Evolutionary conservation across 2,329 filamentous ascomycete genomes (phyloP).

Genomic region (Ascocoryne sarcoides): DNA sequence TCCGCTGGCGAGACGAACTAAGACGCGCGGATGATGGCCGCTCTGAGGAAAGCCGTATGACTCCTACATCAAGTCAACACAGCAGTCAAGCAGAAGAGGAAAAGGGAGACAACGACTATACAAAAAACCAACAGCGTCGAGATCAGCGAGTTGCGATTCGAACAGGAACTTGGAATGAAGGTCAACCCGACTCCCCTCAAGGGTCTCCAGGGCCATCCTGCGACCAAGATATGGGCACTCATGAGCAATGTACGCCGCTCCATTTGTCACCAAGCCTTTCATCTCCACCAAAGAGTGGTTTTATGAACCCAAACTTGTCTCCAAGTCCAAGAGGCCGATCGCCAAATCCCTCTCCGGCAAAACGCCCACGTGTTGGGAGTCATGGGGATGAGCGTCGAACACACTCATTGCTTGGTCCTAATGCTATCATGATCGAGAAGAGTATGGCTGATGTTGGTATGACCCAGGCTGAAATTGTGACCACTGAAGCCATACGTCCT

Average conservation of each 20-base stretch:
- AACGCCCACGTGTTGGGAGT: conserved; percentile 21
- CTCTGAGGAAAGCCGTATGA: conserved; percentile 40
- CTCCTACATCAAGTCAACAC: conserved; percentile 19
- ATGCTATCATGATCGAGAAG: conserved; percentile 13
- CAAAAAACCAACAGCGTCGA: conserved; percentile 25
- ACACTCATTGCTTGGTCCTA: conserved; percentile 23
- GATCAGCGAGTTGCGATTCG: conserved; percentile 48
- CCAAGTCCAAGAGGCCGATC: conserved; percentile 6
- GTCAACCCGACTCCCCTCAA: conserved; percentile 49
- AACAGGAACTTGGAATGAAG: conserved; percentile 53
- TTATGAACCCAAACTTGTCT: background rate
- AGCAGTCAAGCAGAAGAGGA: conserved; percentile 21
- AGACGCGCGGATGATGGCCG: conserved; percentile 46
- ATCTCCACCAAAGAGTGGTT: background rate
- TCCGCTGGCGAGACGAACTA: conserved; percentile 70
- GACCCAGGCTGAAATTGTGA: conserved; percentile 4
- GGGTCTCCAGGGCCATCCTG: conserved; percentile 16
- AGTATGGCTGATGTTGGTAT: conserved; percentile 15
- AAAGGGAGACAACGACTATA: conserved; percentile 18
- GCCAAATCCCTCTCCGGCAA: conserved; percentile 16
- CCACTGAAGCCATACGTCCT: background rate
- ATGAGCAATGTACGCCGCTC: background rate
- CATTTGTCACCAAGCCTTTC: conserved; percentile 9
- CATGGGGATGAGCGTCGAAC: conserved; percentile 21
- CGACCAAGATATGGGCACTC: conserved; percentile 8